Evolutionary conservation across 495 filamentous ascomycete genomes (phyloP), one percentile per base, ranked within the genome.

Genomic region (Trichoderma gamsii): DNA sequence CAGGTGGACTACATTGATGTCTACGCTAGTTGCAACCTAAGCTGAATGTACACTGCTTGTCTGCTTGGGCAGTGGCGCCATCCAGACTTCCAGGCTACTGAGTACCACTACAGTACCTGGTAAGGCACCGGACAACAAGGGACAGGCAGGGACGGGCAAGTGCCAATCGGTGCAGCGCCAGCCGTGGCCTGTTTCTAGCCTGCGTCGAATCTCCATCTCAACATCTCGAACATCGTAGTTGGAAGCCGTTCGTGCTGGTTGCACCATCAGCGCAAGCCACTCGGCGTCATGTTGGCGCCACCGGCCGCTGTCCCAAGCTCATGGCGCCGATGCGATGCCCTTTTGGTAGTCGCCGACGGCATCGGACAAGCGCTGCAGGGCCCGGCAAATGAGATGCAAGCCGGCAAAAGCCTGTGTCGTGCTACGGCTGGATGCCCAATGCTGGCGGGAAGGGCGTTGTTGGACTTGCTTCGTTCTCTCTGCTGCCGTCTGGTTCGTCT

Each of bases 311-410:
- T 61, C 25, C 52, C 52, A 61, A 18, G 56, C 29, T 12, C 56
- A 61, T 29, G 56, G 56, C 23, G 56, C 56, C 56, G 56, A 49
- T 49, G n/a, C n/a, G 13, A 16, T 49, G 44, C 44, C n/a, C 35
- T 11, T 21, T 52, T 18, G 49, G n/a, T 23, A 21, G 51, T 21
- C 51, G 51, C 51, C 51, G 51, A 59, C 23, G 56, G 56, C 56
- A 61, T 61, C 56, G n/a, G 11, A 21, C 51, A 7, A 59, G 18
- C n/a, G 18, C 21, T 59, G 51, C 51, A 61, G 56, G 56, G 56
- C 56, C 25, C 56, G 27, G 29, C 56, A 61, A 61, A 61, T 32
- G 56, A 61, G 27, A 49, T 16, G 25, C 25, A 1, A 61, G 56
- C 27, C 56, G 27, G 56, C 56, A 61, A 35, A 61, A 32, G 25